Evolutionary conservation across 345 rosid genomes (phyloP).

Genomic region (Eutrema japonicum): DNA sequence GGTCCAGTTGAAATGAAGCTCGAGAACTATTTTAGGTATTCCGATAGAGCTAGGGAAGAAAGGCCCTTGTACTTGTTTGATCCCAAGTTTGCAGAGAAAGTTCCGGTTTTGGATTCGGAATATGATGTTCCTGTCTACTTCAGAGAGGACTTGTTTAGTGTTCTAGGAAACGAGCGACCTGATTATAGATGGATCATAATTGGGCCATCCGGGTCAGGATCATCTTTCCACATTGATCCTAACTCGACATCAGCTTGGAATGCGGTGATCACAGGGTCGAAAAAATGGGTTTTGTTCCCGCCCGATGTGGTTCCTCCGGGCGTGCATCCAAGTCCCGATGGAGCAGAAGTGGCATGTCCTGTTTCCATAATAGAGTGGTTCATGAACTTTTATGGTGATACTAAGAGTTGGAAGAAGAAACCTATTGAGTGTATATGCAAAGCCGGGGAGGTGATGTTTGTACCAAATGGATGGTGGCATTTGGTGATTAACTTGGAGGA

Average conservation of each 20-base stretch:
- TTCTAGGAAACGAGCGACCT: slow-evolving; percentile 81
- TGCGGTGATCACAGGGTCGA: slow-evolving; percentile 89
- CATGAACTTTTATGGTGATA: slow-evolving; percentile 91
- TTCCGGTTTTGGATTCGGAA: slow-evolving; percentile 64
- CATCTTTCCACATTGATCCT: slow-evolving; percentile 98
- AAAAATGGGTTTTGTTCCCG: slow-evolving; percentile 95
- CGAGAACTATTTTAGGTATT: slow-evolving; percentile 70
- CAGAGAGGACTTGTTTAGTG: slow-evolving; percentile 83
- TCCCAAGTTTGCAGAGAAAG: slow-evolving; percentile 83
- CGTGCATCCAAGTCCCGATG: slow-evolving; percentile 95
- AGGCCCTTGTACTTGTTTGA: slow-evolving; percentile 96
- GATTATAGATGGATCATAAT: slow-evolving; percentile 95
- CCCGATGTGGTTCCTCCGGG: slow-evolving; percentile 96
- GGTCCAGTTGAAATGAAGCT: slow-evolving; percentile 92
- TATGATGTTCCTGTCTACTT: slow-evolving; percentile 83
- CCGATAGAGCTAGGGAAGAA: slow-evolving; percentile 80
- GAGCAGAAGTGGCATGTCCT: slow-evolving; percentile 97
- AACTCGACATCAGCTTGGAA: slow-evolving; percentile 99
- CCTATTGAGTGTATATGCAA: slow-evolving; percentile 92
- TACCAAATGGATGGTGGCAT: slow-evolving; percentile 99
- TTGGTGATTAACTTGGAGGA: slow-evolving; percentile 93
- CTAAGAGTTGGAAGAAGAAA: slow-evolving; percentile 72
- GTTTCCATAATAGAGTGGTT: slow-evolving; percentile 98
- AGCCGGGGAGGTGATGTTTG: slow-evolving; percentile 94
- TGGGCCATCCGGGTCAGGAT: slow-evolving; percentile 95